Evolutionary conservation across 257 asterid species (phyloP).

Genomic region (Craterostigma plantagineum): DNA sequence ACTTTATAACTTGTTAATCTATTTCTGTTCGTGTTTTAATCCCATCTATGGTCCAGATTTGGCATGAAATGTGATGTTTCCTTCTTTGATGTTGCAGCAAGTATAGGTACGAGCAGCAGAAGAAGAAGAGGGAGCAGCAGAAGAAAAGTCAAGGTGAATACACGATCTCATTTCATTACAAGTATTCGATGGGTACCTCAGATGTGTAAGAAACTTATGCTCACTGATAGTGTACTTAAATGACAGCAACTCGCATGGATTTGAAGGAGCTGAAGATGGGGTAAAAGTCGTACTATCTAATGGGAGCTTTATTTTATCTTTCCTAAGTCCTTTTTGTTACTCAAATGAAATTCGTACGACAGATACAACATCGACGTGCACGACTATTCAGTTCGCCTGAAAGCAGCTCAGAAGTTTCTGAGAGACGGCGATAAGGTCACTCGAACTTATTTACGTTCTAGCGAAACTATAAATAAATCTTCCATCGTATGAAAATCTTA

Average conservation of each 20-base stretch:
- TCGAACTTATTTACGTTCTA: conserved; percentile 9
- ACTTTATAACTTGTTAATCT: not conserved
- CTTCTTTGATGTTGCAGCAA: no score
- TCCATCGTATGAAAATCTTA: not conserved
- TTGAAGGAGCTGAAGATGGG: conserved; percentile 98
- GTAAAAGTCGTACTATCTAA: conserved; percentile 24
- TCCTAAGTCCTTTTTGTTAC: no score
- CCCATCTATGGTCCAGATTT: not conserved
- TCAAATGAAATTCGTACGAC: no score
- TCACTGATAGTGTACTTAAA: conserved; percentile 12
- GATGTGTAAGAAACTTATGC: no score
- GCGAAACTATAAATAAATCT: not conserved
- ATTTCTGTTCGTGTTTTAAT: not conserved
- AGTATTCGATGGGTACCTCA: no score
- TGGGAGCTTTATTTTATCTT: not conserved
- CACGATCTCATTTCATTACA: conserved; percentile 1
- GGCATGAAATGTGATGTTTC: no score
- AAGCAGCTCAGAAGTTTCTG: conserved; percentile 77
- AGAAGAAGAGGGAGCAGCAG: conserved; percentile 93
- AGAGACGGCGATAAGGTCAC: conserved; percentile 88
- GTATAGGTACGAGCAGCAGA: conserved; percentile 76
- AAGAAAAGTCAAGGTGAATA: conserved; percentile 62
- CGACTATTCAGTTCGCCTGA: conserved; percentile 88
- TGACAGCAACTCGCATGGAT: conserved; percentile 83
- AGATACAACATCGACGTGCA: conserved; percentile 88